Conservation (phyloP, 306 rosid genomes). For the Calophaca sinica region DNA sequence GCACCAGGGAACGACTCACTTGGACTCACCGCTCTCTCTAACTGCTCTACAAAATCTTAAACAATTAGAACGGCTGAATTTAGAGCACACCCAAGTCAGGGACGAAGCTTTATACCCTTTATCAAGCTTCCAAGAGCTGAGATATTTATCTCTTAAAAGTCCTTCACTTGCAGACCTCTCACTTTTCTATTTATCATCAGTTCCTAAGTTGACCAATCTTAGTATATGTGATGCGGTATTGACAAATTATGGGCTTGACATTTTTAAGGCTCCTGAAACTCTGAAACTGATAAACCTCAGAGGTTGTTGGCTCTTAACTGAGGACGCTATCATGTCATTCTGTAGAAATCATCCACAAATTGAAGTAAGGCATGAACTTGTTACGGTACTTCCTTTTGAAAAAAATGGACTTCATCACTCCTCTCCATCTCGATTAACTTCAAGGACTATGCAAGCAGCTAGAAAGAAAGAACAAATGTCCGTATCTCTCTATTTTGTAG, state of each 20-base stretch:
- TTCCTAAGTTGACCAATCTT: slow-evolving; percentile 72
- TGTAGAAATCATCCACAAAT: slow-evolving; percentile 69
- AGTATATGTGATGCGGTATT: slow-evolving; percentile 72
- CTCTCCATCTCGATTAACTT: slow-evolving; percentile 53
- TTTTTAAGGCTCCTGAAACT: slow-evolving; percentile 64
- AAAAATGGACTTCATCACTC: slow-evolving; percentile 47
- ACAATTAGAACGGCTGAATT: slow-evolving; percentile 68
- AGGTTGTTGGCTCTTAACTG: slow-evolving; percentile 92
- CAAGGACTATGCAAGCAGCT: slow-evolving; percentile 50
- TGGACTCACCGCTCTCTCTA: slow-evolving; percentile 53
- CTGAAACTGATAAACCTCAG: slow-evolving; percentile 70
- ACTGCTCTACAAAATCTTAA: slow-evolving; percentile 60
- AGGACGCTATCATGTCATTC: slow-evolving; percentile 59
- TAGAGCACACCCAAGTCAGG: slow-evolving; percentile 67
- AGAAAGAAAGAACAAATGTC: slow-evolving; percentile 44
- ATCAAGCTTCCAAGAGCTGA: slow-evolving; percentile 65
- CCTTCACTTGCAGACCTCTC: slow-evolving; percentile 70
- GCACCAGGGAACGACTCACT: slow-evolving; percentile 47
- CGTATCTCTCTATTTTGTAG: slow-evolving; percentile 62
- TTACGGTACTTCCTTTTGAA: slow-evolving; percentile 46
- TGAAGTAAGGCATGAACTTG: slow-evolving; percentile 74
- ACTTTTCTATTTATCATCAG: slow-evolving; percentile 65
- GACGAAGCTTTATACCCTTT: slow-evolving; percentile 64
- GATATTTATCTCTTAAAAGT: slow-evolving; percentile 63
- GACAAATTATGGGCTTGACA: slow-evolving; percentile 70